Evolutionary conservation across 257 asterid species (phyloP).

Genomic region (Rehmannia glutinosa): DNA sequence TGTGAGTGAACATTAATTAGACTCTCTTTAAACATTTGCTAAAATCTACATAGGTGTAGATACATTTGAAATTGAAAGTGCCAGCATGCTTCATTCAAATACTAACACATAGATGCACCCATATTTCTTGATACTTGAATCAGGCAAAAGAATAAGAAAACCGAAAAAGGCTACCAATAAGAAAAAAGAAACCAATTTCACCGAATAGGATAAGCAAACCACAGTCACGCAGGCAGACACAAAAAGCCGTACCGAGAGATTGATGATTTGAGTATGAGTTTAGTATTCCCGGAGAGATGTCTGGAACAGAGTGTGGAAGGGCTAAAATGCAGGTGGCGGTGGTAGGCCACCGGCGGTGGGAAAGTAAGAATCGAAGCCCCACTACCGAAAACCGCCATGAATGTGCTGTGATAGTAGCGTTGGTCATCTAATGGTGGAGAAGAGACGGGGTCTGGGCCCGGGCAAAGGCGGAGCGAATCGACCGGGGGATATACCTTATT

Average conservation of each 20-base stretch:
- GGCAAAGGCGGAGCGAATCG: too few relatives aligned
- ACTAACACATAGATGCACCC: background rate
- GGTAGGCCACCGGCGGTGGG: slow-evolving; percentile 8
- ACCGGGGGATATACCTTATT: too few relatives aligned
- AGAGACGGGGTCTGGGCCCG: slow-evolving; percentile 8
- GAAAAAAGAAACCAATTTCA: background rate
- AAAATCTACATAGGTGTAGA: background rate
- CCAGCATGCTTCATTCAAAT: background rate
- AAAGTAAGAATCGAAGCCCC: slow-evolving; percentile 19
- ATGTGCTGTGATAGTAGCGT: background rate
- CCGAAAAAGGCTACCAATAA: background rate
- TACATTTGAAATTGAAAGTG: background rate
- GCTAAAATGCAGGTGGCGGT: slow-evolving; percentile 16
- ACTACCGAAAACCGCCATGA: slow-evolving; percentile 28
- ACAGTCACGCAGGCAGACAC: background rate
- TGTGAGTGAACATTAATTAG: background rate
- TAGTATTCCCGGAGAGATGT: slow-evolving; percentile 5
- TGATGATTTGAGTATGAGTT: slow-evolving; percentile 12
- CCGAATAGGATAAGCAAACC: background rate
- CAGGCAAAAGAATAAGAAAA: background rate
- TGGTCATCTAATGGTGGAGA: background rate
- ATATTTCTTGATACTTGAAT: background rate
- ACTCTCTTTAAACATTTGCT: background rate
- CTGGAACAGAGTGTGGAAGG: background rate
- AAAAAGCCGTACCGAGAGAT: slow-evolving; percentile 20